Base-by-base conservation (phyloP, 2,329 filamentous ascomycete genomes). In the Ophiostoma perfectum region DNA sequence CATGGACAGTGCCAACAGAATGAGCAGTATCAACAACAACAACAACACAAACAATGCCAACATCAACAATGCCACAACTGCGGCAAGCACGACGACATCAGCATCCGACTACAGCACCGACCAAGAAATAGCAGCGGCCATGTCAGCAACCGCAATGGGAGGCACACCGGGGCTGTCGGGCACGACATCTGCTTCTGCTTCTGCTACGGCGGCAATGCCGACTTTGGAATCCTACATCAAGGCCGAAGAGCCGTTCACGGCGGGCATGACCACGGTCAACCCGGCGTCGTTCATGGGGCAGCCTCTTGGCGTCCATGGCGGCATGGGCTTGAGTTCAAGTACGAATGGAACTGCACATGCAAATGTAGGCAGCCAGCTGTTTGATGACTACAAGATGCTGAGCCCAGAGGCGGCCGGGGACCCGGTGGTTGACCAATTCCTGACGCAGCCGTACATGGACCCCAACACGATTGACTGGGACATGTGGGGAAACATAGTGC, bases 391-490 rank as follows among this genome's bases (percentile, higher is more conserved):
- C 41, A 45, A 62, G 41, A 67, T 55, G 49, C 12, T 7, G 9
- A 39, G 5, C n/a, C 39, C 11, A 18, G 41, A 11, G 41, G n/a
- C 8, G 63, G n/a, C 11, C 7, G 7, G 27, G 16, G 76, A 78
- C 55, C 70, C 73, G 27, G 66, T 67, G 52, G 72, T 83, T n/a
- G 81, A 83, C 63, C 78, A 81, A 14, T 79, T 82, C 45, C 70
- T 84, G 55, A 77, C 78, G 16, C 71, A 72, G 68, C 78, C 78
- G 0, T 81, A 81, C 67, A 71, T 83, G 18, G 81, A 84, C 70
- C 75, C 79, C 5, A 77, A 78, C 9, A 72, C 75, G 3, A 72
- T 83, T 16, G 81, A 82, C 65, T 82, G 81, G 78, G 81, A 83
- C 67, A 77, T 83, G 74, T 81, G 80, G 75, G 74, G 75, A 4